phyloP scores from a whole-genome alignment of 352 stramenopile species.

The Globisporangium lucens region DNA sequence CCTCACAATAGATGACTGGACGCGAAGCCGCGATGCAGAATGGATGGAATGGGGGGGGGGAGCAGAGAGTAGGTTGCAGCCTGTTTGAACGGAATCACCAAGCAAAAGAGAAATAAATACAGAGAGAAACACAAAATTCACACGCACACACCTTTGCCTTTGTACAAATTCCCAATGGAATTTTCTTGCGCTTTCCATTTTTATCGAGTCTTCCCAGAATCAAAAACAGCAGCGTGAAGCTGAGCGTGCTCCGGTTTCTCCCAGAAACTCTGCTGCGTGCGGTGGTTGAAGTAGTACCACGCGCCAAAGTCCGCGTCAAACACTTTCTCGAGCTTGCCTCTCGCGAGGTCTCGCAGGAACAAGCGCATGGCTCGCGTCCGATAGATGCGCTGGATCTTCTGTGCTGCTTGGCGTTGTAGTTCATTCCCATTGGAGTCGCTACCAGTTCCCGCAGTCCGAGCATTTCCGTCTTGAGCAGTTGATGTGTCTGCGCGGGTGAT shows the following conservation, averaged over 20 bases:
- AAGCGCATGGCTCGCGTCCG: constrained; percentile 29
- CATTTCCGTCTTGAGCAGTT: background rate
- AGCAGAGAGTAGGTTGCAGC: background rate
- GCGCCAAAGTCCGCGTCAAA: constrained; percentile 35
- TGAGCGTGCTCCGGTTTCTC: constrained; percentile 33
- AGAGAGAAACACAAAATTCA: constrained; percentile 19
- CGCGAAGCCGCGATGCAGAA: background rate
- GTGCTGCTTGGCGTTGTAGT: constrained; percentile 20
- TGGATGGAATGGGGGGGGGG: background rate
- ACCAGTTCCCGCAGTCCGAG: background rate
- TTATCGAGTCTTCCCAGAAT: background rate
- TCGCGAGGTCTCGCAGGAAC: constrained; percentile 37
- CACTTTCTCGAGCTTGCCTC: constrained; percentile 36
- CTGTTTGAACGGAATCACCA: constrained; percentile 13
- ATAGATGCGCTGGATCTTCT: constrained; percentile 36
- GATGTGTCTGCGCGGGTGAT: background rate
- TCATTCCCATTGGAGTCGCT: background rate
- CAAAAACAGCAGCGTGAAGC: constrained; percentile 11
- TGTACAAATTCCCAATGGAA: background rate
- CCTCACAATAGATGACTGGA: constrained; percentile 16
- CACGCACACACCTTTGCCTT: constrained; percentile 6
- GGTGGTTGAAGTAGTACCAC: constrained; percentile 60
- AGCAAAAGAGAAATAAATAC: constrained; percentile 26
- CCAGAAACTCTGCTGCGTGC: constrained; percentile 53
- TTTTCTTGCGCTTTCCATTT: background rate